Base-by-base conservation (phyloP, 2,329 filamentous ascomycete genomes). In the Talaromyces sp. region DNA sequence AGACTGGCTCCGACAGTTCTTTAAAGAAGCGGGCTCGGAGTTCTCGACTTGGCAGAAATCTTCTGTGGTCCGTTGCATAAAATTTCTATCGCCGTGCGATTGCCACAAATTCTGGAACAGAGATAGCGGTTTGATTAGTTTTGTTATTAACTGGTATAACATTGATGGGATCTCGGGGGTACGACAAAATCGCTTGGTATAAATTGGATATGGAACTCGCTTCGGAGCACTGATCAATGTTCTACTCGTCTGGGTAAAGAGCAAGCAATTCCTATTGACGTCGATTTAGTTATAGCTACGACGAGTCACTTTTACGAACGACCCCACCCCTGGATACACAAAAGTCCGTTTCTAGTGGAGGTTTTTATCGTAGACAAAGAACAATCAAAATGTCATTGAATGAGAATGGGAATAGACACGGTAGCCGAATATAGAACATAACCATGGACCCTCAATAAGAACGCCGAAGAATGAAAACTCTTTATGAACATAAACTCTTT, bases 381-480 rank as follows among this genome's bases (percentile, higher is more conserved):
- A 38, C 17, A 38, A 38, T 17, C 13, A 38, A 38, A 38, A 38
- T n/a, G 14, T n/a, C 35, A 8, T 38, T 38, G 35, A 38, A 38
- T 38, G 35, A 38, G 14, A 38, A 38, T 38, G 35, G 35, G 35
- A 38, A 38, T 38, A 38, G 35, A 29, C 21, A 35, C 51, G n/a
- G 26, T 35, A 54, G 51, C 51, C 19, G 11, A 46, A 46, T 46
- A 46, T 46, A 54, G 51, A 60, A 54, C 46, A 46, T 58, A 51
- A 38, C 27, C 59, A 56, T 57, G 32, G 32, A 49, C 59, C 59
- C 51, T 43, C 54, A 61, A 55, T 49, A 55, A 55, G n/a, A 61
- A 61, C 59, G 59, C 59, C 59, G 56, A 46, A 55, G 55, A 56
- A 61, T 61, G 59, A 41, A 51, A 58, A 56, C 21, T 46, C 21